Evolutionary conservation across 345 rosid species (phyloP).

Genomic region (Linum tenue): DNA sequence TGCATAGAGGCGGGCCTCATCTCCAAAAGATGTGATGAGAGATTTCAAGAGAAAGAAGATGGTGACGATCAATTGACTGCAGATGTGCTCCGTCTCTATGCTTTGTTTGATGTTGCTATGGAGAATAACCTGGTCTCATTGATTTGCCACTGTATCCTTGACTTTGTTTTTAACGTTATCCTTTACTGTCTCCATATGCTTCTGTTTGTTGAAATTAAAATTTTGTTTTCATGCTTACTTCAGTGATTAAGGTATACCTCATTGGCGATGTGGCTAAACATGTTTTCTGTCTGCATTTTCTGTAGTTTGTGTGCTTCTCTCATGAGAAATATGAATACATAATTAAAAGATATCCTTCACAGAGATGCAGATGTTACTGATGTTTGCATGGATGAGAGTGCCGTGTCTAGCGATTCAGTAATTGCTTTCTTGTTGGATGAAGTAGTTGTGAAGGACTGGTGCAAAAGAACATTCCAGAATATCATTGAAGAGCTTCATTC

Average conservation of each 20-base stretch:
- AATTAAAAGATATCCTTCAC: slow-evolving; percentile 34
- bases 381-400: slow-evolving; percentile 96
- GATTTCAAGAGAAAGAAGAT: slow-evolving; percentile 49
- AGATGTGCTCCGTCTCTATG: slow-evolving; percentile 76
- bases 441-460: slow-evolving; percentile 98
- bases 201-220: not conserved
- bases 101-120: slow-evolving; percentile 82
- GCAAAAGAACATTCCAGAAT: slow-evolving; percentile 63
- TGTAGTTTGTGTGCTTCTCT: slow-evolving; percentile 1
- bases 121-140: slow-evolving; percentile 75
- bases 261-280: not conserved
- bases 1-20: slow-evolving; percentile 82
- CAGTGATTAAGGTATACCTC: not conserved
- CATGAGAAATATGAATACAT: not conserved
- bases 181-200: not conserved
- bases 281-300: not conserved
- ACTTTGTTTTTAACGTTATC: too few species aligned
- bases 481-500: slow-evolving; percentile 46
- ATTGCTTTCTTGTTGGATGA: slow-evolving; percentile 96
- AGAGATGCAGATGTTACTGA: slow-evolving; percentile 72
- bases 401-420: slow-evolving; percentile 93
- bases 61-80: slow-evolving; percentile 46
- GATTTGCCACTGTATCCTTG: slow-evolving; percentile 89
- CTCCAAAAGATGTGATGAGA: slow-evolving; percentile 42
- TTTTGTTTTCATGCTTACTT: not conserved